phyloP scores from a whole-genome alignment of 2,329 filamentous ascomycete species.

The Beauveria medogensis region DNA sequence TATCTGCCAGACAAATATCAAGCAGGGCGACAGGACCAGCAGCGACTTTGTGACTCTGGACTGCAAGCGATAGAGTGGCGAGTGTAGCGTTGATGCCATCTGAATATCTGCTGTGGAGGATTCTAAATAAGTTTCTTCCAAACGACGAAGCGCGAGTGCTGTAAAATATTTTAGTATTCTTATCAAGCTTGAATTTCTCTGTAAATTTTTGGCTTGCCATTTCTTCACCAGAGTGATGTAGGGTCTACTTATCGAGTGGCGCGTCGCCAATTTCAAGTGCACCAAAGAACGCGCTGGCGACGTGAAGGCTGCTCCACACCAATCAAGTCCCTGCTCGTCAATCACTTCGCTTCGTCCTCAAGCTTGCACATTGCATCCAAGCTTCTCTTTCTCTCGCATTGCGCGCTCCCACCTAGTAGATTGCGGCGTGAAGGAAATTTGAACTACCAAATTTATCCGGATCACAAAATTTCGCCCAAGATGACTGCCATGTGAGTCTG shows the following conservation, averaged over 20 bases:
- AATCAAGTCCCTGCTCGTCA: background rate
- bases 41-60: conserved; percentile 3
- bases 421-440: background rate
- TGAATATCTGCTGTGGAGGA: background rate
- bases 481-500: conserved; percentile 32
- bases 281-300: background rate
- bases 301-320: conserved; percentile 1
- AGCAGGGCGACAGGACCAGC: conserved; percentile 5
- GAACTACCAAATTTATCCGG: background rate
- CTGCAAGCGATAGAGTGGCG: background rate
- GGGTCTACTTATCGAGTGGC: background rate
- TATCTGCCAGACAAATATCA: conserved; percentile 1
- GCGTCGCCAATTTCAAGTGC: conserved; percentile 7
- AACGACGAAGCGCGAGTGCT: no score
- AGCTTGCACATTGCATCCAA: background rate
- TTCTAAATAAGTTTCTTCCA: background rate
- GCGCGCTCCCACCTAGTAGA: background rate
- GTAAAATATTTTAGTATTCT: background rate
- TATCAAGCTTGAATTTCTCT: background rate
- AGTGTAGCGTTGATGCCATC: background rate
- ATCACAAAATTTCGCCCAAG: conserved; percentile 14
- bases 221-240: background rate
- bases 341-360: background rate
- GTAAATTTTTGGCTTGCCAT: no score
- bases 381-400: background rate